Evolutionary conservation across 176 grass and related monocot genomes (phyloP), one percentile per base, ranked within the genome.

Genomic region (Dendrocalamus sinicus): DNA sequence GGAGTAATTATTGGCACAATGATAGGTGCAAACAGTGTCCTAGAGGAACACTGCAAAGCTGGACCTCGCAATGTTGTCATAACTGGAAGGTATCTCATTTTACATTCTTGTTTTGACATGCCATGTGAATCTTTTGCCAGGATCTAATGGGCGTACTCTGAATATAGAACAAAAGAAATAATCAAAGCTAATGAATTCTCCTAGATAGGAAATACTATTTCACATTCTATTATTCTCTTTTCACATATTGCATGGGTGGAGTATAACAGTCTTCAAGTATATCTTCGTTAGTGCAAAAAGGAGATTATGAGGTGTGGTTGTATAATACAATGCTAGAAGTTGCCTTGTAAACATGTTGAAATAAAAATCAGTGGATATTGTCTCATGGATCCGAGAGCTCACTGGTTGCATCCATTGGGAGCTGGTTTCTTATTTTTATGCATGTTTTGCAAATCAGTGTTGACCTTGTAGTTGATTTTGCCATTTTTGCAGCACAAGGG

Each of bases 51-150:
- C 45, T 96, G 92, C 83, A 99, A 91, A 94, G 86, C 97, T 87
- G 97, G 97, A 69, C 97, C 94, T 46, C 90, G 97, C 55, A 99
- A 99, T 83, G 86, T 99, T 77, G 92, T 99, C 79, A 99, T 99
- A 84, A 99, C 97, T 16, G 97, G 97, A 85, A 96, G 97, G 97
- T 99, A 90, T 53, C 39, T 67, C 14, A 53, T 72, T 66, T 76
- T 54, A 64, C 70, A 70, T 81, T 53, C 28, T 72, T 78, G 0
- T 40, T n/a, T 12, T 74, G 8, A 9, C 2, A 61, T 54, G 43
- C 22, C 48, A 75, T 81, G 19, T 76, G 15, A 71, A 85, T 57
- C 13, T 52, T 84, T 89, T 71, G 7, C 80, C 20, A 77, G 60
- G 14, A 40, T 67, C 44, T 40, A 53, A 46, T n/a, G 32, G 54